phyloP scores from a whole-genome alignment of 2,329 filamentous ascomycete species.

The Hymenoscyphus fructigenus region DNA sequence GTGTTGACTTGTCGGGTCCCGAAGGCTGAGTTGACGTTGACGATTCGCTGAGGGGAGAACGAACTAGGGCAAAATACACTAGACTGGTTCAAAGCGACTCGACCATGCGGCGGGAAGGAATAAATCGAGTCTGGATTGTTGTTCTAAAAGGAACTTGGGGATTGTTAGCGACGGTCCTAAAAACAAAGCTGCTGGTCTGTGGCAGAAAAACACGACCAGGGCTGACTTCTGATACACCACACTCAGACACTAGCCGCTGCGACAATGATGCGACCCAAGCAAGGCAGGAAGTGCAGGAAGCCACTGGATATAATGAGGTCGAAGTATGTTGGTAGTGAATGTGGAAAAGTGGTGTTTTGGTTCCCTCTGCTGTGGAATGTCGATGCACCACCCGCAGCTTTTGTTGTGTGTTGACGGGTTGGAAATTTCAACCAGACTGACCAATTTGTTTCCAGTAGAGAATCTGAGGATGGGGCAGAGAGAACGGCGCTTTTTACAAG shows the following conservation, averaged over 20 bases:
- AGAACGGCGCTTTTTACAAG: too few species aligned
- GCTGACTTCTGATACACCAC: constrained; percentile 8
- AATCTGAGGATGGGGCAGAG: background rate
- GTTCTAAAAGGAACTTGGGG: background rate
- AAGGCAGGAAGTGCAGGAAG: background rate
- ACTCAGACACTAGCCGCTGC: constrained; percentile 4
- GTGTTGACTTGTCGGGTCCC: constrained; percentile 7
- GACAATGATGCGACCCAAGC: constrained; percentile 11
- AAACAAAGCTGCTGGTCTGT: background rate
- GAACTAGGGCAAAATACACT: constrained; percentile 29
- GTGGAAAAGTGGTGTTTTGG: background rate
- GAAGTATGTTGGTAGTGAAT: background rate
- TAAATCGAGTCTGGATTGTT: background rate
- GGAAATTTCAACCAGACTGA: background rate
- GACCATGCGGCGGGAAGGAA: constrained; percentile 30
- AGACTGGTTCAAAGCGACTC: constrained; percentile 25
- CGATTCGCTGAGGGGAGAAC: background rate
- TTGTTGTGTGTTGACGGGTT: background rate
- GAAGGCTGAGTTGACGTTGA: background rate
- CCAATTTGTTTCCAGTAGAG: background rate
- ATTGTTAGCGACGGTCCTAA: constrained; percentile 6
- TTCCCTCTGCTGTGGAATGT: background rate
- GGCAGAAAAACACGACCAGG: background rate
- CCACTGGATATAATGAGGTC: background rate
- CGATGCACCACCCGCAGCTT: background rate